Evolutionary conservation across 2,329 filamentous ascomycete genomes (phyloP), one percentile per base, ranked within the genome.

Genomic region (Microsporum audouinii): DNA sequence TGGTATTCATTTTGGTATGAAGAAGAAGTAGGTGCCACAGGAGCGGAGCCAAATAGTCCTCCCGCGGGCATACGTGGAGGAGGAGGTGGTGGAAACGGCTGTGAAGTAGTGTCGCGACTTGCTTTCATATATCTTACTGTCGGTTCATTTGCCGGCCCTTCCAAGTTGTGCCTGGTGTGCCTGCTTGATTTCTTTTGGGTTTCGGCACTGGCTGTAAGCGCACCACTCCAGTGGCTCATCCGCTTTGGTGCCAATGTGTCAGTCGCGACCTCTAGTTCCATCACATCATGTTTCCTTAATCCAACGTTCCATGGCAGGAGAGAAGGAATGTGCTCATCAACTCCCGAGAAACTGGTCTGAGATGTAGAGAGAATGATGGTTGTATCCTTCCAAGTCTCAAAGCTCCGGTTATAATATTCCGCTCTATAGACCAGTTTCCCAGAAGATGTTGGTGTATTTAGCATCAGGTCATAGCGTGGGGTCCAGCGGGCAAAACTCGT

Each of bases 341-440:
- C 72, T 1, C 80, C 79, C 1, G 80, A 77, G 59, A 82, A 84
- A 3, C 78, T 78, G 2, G 84, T 80, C 66, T 86, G 82, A 0
- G 83, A 86, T 0, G 83, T 87, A 2, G 84, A 87, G 3, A 88
- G 78, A 0, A 78, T 79, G 41, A 88, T 72, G 63, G 80, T 82
- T 69, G 82, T 81, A 70, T 82, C 79, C 34, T 74, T 75, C 85
- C 85, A 88, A 0, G 79, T 82, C 72, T 88, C 85, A 0, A 81
- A 83, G 0, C 83, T 86, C 58, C 75, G 75, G 71, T 88, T 88
- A 61, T 77, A 79, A 59, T 87, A 79, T 64, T 81, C 79, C 1
- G 84, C 84, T 60, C 85, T 82, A 68, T 87, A 88, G 66, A 79
- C 80, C 12, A 87, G 75, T 3, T 72, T 72, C 1, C 77, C 83